A percentile compares a stretch with the other conserved stretches of the same genome.
Evolutionary conservation across 148 eudicot species (phyloP).

Genomic region (Amaranthus palmeri): DNA sequence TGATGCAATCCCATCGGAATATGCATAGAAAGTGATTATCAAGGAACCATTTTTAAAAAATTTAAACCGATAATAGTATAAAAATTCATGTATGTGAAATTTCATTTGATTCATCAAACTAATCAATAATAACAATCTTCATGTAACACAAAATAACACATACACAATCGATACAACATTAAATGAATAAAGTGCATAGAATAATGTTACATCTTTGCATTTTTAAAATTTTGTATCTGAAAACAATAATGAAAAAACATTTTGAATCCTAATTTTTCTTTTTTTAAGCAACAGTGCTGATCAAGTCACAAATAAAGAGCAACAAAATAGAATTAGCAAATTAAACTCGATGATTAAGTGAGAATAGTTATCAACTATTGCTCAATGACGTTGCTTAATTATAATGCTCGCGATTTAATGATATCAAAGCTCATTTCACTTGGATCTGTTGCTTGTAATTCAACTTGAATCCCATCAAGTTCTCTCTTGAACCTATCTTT

Average conservation of each 20-base stretch:
- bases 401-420: conserved; percentile 55
- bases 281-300: conserved; percentile 15
- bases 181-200: conserved; percentile 9
- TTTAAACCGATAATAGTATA: too few relatives aligned
- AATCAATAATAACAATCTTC: conserved; percentile 1
- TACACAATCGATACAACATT: conserved; percentile 12
- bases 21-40: too few relatives aligned
- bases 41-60: too few relatives aligned
- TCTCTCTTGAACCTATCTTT: conserved; percentile 91
- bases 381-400: neutral
- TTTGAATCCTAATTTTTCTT: neutral
- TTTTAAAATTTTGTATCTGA: conserved; percentile 1
- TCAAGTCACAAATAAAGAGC: conserved; percentile 16
- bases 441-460: conserved; percentile 81
- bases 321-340: neutral
- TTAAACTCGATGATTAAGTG: neutral
- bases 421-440: conserved; percentile 88
- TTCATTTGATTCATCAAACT: too few relatives aligned
- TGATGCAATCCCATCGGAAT: too few relatives aligned
- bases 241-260: conserved; percentile 14
- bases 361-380: too few relatives aligned
- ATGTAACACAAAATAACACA: neutral
- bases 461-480: conserved; percentile 83
- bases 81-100: too few relatives aligned
- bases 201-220: conserved; percentile 24